phyloP scores from a whole-genome alignment of 1,284 basidiomycete genomes.

The Trichosporon sp. region DNA sequence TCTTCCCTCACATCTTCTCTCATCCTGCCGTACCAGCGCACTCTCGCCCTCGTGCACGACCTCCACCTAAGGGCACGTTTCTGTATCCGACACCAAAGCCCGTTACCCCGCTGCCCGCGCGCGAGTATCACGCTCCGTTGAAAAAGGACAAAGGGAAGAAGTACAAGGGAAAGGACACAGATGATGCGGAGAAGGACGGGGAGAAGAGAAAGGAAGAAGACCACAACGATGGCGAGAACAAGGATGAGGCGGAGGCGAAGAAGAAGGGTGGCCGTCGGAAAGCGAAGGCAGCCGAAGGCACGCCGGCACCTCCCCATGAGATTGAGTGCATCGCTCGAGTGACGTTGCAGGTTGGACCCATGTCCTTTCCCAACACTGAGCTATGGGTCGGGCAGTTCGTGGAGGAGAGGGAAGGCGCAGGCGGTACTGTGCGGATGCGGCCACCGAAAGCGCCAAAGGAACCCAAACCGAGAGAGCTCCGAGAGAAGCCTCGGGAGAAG shows the following conservation, averaged over 20 bases:
- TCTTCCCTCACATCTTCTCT: conserved; percentile 44
- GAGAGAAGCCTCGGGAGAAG: not conserved
- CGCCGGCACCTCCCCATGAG: conserved; percentile 41
- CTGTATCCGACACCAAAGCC: conserved; percentile 36
- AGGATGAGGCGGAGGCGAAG: conserved; percentile 8
- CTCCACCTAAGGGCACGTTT: conserved; percentile 32
- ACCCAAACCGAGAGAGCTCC: conserved; percentile 6
- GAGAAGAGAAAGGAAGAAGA: not conserved
- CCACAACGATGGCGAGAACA: not conserved
- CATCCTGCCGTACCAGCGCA: conserved; percentile 43
- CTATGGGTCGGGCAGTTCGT: conserved; percentile 47
- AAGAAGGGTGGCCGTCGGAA: conserved; percentile 13
- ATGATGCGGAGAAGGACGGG: not conserved
- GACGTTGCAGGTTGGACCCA: conserved; percentile 38
- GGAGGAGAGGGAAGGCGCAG: conserved; percentile 22
- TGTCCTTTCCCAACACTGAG: conserved; percentile 41
- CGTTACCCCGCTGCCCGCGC: conserved; percentile 21
- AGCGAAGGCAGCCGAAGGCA: conserved; percentile 17
- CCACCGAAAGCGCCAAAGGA: conserved; percentile 15
- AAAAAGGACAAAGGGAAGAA: conserved; percentile 12
- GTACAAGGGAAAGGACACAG: not conserved
- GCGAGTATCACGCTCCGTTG: conserved; percentile 19
- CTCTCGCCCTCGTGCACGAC: conserved; percentile 33
- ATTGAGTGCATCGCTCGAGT: conserved; percentile 44
- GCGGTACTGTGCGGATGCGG: conserved; percentile 13